Evolutionary conservation across 306 rosid genomes (phyloP).

Genomic region (Geum urbanum): DNA sequence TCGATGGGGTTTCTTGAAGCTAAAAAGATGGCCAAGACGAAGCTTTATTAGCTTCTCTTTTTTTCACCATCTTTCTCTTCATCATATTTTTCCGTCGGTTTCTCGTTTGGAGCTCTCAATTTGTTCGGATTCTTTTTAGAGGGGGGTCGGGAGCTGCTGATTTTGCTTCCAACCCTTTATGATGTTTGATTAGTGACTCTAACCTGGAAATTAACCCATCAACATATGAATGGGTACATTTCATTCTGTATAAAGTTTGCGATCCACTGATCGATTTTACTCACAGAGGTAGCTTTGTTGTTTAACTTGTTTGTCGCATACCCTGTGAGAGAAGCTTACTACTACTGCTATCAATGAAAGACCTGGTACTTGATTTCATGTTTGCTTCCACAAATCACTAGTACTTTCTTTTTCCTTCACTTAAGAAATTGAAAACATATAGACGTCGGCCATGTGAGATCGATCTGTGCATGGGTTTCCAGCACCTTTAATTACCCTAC

Average conservation of each 20-base stretch:
- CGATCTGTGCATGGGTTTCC: too few species aligned
- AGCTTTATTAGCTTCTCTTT: conserved; percentile 52
- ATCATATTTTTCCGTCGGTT: conserved; percentile 20
- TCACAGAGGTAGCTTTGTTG: conserved; percentile 33
- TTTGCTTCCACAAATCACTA: conserved; percentile 5
- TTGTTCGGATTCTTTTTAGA: conserved; percentile 14
- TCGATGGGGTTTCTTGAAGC: conserved; percentile 25
- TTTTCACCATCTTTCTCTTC: conserved; percentile 47
- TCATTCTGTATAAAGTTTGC: conserved; percentile 38
- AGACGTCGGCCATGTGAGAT: too few species aligned
- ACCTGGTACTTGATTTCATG: conserved; percentile 8
- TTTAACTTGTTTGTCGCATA: not conserved
- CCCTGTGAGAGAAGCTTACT: conserved; percentile 49
- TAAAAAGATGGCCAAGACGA: conserved; percentile 40
- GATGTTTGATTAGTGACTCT: conserved; percentile 39
- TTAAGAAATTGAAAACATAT: too few species aligned
- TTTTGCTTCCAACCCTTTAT: conserved; percentile 23
- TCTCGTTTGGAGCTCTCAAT: conserved; percentile 8
- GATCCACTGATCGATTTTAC: conserved; percentile 39
- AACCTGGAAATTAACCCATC: conserved; percentile 32
- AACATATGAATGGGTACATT: conserved; percentile 31
- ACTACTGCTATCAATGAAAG: conserved; percentile 24
- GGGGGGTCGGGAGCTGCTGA: conserved; percentile 12
- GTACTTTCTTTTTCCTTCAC: too few species aligned
- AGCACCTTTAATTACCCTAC: too few species aligned